phyloP scores from a whole-genome alignment of 352 stramenopile genomes.

The Thraustochytrium sp. region DNA sequence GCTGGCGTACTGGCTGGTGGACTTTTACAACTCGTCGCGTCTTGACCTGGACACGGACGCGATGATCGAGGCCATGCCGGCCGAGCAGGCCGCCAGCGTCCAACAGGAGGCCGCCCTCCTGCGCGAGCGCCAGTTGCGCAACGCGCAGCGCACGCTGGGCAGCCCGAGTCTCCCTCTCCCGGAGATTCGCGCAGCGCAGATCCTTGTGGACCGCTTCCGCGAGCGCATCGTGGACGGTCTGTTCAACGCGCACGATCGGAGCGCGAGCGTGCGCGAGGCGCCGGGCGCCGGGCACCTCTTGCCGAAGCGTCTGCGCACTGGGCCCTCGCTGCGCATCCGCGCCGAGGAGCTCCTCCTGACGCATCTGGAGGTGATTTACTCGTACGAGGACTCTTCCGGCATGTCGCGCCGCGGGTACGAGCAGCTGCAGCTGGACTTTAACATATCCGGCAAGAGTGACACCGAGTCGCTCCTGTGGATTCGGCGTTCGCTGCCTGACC shows the following conservation, averaged over 20 bases:
- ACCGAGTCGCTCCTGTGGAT: slow-evolving; percentile 1
- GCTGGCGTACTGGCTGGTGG: background rate
- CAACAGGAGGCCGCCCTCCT: background rate
- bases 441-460: background rate
- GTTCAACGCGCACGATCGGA: background rate
- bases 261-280: background rate
- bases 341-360: slow-evolving; percentile 1
- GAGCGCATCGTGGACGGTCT: slow-evolving; percentile 21
- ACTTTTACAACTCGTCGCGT: background rate
- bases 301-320: background rate
- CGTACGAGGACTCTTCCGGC: background rate
- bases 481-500: slow-evolving; percentile 1
- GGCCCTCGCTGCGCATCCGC: background rate
- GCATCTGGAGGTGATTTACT: slow-evolving; percentile 28
- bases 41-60: slow-evolving; percentile 16
- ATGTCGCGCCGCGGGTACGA: slow-evolving; percentile 11
- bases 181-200: background rate
- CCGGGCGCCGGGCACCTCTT: background rate
- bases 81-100: background rate
- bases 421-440: slow-evolving; percentile 17
- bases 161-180: background rate
- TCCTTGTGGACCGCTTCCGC: background rate
- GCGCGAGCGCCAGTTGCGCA: background rate
- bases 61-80: background rate
- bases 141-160: background rate